phyloP scores from a whole-genome alignment of 805 yeast genomes.

The Ogataea haglerorum region DNA sequence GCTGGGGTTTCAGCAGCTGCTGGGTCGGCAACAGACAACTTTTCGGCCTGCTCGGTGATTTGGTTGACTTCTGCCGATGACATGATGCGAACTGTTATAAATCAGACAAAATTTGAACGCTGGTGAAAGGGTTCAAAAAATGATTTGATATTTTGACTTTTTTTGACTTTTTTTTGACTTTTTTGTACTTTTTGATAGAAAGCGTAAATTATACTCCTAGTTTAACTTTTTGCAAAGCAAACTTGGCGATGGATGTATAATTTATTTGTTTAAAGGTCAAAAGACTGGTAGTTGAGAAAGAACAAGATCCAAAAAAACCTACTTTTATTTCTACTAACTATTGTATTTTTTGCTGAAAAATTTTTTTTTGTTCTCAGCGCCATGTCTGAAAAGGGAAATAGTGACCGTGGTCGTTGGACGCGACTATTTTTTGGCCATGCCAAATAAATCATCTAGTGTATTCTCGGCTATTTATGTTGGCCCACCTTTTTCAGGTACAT shows the following conservation, averaged over 20 bases:
- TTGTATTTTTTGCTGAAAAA: conserved; percentile 9
- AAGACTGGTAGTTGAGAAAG: conserved; percentile 11
- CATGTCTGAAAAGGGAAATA: conserved; percentile 9
- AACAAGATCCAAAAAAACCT: conserved; percentile 14
- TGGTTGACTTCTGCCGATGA: conserved; percentile 35
- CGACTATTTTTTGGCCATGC: neutral
- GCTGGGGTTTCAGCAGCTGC: conserved; percentile 30
- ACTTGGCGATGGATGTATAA: conserved; percentile 17
- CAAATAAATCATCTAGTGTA: neutral
- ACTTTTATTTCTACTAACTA: conserved; percentile 4
- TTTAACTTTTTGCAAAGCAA: conserved; percentile 11
- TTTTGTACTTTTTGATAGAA: conserved; percentile 17
- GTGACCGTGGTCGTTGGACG: conserved; percentile 6
- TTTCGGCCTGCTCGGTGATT: conserved; percentile 34
- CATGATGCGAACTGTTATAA: conserved; percentile 19
- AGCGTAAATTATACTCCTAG: conserved; percentile 17
- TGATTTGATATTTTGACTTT: conserved; percentile 19
- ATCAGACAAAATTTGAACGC: conserved; percentile 13
- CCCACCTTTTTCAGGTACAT: conserved; percentile 32
- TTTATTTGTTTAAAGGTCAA: conserved; percentile 10
- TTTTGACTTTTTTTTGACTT: conserved; percentile 16
- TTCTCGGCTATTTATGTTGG: conserved; percentile 9
- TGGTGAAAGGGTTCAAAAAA: conserved; percentile 6
- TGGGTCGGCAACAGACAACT: conserved; percentile 32
- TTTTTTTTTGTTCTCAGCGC: conserved; percentile 11